These are phyloP conservation scores for Fusarium pseudocircinatum DNA, from an alignment of 2,329 filamentous ascomycete genomes.

Conservation along the genomic window DNA sequence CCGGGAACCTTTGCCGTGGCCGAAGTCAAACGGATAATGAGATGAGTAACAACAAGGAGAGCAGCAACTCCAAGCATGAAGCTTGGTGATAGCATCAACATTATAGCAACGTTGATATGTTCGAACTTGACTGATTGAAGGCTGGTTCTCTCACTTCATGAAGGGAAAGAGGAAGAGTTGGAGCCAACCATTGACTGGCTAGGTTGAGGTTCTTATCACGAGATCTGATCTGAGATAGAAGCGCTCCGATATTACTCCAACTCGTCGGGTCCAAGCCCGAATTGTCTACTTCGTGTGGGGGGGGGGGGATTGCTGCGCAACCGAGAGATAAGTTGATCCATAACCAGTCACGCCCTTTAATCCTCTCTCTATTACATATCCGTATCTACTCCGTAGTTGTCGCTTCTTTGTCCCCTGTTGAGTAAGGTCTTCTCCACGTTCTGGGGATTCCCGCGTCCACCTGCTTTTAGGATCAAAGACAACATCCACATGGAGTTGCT, in stretches of 20 bases:
- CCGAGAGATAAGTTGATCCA: constrained; percentile 5
- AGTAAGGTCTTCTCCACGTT: constrained; percentile 22
- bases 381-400: neutral
- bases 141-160: neutral
- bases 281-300: constrained; percentile 20
- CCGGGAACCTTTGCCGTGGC: constrained; percentile 58
- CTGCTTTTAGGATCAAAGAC: neutral
- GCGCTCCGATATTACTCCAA: constrained; percentile 21
- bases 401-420: constrained; percentile 19
- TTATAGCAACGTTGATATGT: neutral
- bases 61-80: constrained; percentile 36
- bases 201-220: constrained; percentile 33
- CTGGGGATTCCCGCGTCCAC: neutral
- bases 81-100: constrained; percentile 45
- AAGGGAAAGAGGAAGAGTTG: neutral
- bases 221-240: constrained; percentile 3
- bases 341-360: constrained; percentile 6
- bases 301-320: constrained; percentile 6
- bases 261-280: constrained; percentile 15
- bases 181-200: neutral
- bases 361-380: constrained; percentile 12
- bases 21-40: constrained; percentile 45
- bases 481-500: neutral
- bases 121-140: neutral
- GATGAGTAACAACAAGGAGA: constrained; percentile 39